Evolutionary conservation across 176 grass and related monocot species (phyloP), one percentile per base, ranked within the genome.

Genomic region (Triticum dicoccoides): DNA sequence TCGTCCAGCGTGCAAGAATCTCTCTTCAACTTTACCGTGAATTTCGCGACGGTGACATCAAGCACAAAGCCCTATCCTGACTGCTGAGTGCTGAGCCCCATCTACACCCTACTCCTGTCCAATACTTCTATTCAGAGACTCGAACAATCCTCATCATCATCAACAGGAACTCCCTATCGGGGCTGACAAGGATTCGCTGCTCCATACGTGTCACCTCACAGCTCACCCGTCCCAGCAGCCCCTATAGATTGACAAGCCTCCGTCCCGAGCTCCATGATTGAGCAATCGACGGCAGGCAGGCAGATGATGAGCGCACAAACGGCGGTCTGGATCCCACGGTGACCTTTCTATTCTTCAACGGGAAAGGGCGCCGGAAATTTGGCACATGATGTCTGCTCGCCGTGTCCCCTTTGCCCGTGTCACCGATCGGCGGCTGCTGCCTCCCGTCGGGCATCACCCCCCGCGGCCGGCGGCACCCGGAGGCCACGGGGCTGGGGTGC

Each of bases 361-460:
- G 73, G 41, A 83, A 20, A 83, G 80, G 80, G 25, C 56, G 42
- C 44, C 17, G 8, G 6, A 66, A 73, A 24, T 33, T 39, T 72
- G 7, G 73, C 84, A 87, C 80, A 83, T 90, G 89, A 69, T 1
- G 23, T 7, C 45, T 67, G 12, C 27, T 27, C 11, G 82, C 52
- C 20, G 30, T 83, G 81, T 42, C 35, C 20, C 51, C 5, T 25
- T 34, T 9, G 17, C 33, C 12, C 10, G 1, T 14, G 59, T 7
- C 61, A 12, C 14, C 71, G 18, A 23, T 29, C 61, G 49, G 33
- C 62, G 32, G 47, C 20, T 35, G 37, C 7, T 34, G 64, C 25
- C 9, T 62, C 51, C 59, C 86, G 18, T 68, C 45, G 70, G 12
- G 4, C 78, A 52, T 14, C 18, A 18, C 15, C 15, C 6, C 15